Evolutionary conservation across 352 stramenopile genomes (phyloP).

Genomic region (Phytopythium helicoides): DNA sequence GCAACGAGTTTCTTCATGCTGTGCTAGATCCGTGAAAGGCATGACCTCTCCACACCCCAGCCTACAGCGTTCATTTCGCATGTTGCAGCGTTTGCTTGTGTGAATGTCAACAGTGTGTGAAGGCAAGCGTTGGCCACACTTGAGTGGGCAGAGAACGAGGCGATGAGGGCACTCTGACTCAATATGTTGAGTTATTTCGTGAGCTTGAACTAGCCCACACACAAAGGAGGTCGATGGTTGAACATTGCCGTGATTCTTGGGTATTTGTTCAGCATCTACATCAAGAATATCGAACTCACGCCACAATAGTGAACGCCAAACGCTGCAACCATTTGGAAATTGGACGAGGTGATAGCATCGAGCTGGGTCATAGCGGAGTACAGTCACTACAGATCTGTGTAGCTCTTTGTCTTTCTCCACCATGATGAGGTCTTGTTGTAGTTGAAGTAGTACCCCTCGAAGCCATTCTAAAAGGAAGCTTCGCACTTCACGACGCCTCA

Average conservation of each 20-base stretch:
- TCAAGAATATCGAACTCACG: conserved; percentile 48
- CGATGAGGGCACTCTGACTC: conserved; percentile 40
- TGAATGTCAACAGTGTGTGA: conserved; percentile 33
- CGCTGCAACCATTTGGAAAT: conserved; percentile 45
- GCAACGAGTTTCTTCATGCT: conserved; percentile 59
- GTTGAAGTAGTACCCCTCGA: conserved; percentile 1
- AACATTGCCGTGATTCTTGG: not conserved
- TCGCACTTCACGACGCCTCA: conserved; percentile 3
- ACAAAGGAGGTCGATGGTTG: conserved; percentile 10
- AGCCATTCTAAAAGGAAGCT: conserved; percentile 20
- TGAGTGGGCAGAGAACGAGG: conserved; percentile 55
- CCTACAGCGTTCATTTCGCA: conserved; percentile 51
- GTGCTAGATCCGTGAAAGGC: conserved; percentile 28
- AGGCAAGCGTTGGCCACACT: conserved; percentile 58
- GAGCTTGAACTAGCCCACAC: conserved; percentile 21
- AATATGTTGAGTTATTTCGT: conserved; percentile 18
- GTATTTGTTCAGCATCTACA: not conserved
- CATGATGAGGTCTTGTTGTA: conserved; percentile 4
- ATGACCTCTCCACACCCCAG: conserved; percentile 61
- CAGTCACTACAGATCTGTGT: not conserved
- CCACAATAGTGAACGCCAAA: conserved; percentile 35
- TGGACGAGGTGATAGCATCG: conserved; percentile 39
- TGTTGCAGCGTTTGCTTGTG: conserved; percentile 53
- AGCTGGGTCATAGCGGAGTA: conserved; percentile 1
- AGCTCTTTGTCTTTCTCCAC: conserved; percentile 4